Conservation (phyloP, 2,329 filamentous ascomycete genomes). For the Diplodia mutila region DNA sequence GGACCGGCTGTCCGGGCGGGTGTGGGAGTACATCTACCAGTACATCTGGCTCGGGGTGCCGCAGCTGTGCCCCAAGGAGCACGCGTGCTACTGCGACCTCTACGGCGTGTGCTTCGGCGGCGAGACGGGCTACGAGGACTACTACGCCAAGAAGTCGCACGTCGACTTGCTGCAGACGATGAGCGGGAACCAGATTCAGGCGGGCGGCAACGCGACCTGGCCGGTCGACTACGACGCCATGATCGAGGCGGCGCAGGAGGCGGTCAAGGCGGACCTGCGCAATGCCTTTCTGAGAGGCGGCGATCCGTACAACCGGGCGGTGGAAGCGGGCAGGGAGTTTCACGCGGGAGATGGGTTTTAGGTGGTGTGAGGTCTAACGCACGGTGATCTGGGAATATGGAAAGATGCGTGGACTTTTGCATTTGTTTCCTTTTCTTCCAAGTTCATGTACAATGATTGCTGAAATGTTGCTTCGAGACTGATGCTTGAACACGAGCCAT, state of each 20-base stretch:
- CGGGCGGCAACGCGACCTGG: conserved; percentile 30
- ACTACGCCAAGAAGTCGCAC: conserved; percentile 44
- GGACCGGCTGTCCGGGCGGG: conserved; percentile 56
- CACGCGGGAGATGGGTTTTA: conserved; percentile 55
- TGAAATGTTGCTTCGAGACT: neutral
- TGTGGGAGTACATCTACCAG: conserved; percentile 63
- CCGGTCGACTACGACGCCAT: conserved; percentile 8
- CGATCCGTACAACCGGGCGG: conserved; percentile 51
- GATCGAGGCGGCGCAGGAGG: conserved; percentile 35
- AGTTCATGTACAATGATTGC: neutral
- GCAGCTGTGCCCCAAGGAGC: conserved; percentile 50
- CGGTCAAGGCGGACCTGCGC: conserved; percentile 43
- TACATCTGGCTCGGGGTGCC: conserved; percentile 56
- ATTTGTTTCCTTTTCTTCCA: neutral
- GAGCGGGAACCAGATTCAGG: conserved; percentile 40
- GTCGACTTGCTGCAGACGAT: conserved; percentile 43
- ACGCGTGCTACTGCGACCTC: conserved; percentile 61
- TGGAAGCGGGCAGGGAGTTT: conserved; percentile 54
- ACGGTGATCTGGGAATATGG: neutral
- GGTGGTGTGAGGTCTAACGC: neutral
- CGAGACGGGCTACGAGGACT: conserved; percentile 48
- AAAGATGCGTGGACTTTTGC: neutral
- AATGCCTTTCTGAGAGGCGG: conserved; percentile 52
- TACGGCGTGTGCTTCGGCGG: conserved; percentile 61
- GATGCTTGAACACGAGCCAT: no score